Evolutionary conservation across 176 grass and related monocot genomes (phyloP).

Genomic region (Stipa capillata): DNA sequence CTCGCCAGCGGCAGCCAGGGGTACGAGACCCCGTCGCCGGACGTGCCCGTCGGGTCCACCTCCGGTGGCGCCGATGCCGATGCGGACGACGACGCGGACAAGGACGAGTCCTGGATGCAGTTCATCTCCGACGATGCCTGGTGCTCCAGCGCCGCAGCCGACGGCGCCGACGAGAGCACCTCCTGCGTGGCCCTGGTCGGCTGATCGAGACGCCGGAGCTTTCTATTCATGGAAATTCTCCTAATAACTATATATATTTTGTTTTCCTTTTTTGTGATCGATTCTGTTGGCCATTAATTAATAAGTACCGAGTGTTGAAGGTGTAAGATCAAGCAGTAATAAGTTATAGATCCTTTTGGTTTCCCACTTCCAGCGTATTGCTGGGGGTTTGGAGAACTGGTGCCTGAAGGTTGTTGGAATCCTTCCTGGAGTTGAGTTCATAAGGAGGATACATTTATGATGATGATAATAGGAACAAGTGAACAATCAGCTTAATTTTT

Average conservation of each 20-base stretch:
- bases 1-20: conserved; percentile 19
- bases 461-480: too few relatives aligned
- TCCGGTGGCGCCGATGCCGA: conserved; percentile 8
- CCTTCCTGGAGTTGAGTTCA: conserved; percentile 46
- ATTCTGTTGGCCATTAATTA: conserved; percentile 22
- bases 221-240: conserved; percentile 13
- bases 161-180: conserved; percentile 46
- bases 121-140: conserved; percentile 66
- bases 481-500: conserved; percentile 5
- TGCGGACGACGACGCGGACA: conserved; percentile 36
- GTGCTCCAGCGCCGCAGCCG: conserved; percentile 43
- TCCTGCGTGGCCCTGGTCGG: conserved; percentile 26
- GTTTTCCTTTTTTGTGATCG: conserved; percentile 18
- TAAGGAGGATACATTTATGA: conserved; percentile 27
- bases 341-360: conserved; percentile 29
- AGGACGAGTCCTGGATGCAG: conserved; percentile 80
- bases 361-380: conserved; percentile 35
- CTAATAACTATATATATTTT: conserved; percentile 22
- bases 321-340: conserved; percentile 33
- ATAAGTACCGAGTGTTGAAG: conserved; percentile 9
- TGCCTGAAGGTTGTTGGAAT: conserved; percentile 33
- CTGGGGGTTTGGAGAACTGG: conserved; percentile 30
- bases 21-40: conserved; percentile 41
- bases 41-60: conserved; percentile 41
- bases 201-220: conserved; percentile 25